A percentile compares a stretch with the other conserved stretches of the same genome.
These are phyloP conservation scores for Apophysomyces ossiformis DNA, from an alignment of 371 early-diverging fungal genomes.

Conservation along the genomic window DNA sequence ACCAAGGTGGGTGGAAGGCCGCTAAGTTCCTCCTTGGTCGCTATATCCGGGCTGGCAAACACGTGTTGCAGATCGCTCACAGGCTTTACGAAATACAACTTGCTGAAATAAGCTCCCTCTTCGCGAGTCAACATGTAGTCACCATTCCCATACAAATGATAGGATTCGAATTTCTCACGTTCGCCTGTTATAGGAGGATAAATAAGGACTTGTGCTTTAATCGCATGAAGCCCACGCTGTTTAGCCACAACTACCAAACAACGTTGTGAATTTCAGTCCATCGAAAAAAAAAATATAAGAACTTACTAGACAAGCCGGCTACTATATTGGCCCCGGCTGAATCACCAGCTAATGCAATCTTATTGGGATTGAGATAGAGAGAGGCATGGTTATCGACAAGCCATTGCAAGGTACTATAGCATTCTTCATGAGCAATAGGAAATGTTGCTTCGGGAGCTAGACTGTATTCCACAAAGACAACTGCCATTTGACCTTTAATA, in stretches of 20 bases:
- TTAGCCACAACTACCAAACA: constrained; percentile 20
- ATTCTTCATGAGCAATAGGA: constrained; percentile 35
- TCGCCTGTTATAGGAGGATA: constrained; percentile 8
- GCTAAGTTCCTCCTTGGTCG: constrained; percentile 15
- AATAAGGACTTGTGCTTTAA: constrained; percentile 19
- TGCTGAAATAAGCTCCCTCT: constrained; percentile 1
- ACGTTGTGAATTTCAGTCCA: background rate
- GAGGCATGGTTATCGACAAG: constrained; percentile 16
- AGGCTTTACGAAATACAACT: background rate
- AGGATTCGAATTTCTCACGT: constrained; percentile 11
- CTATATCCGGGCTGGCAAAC: constrained; percentile 4
- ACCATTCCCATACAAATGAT: constrained; percentile 15
- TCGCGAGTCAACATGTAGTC: constrained; percentile 13
- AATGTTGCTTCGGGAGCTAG: constrained; percentile 35
- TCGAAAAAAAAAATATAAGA: background rate
- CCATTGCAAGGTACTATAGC: constrained; percentile 26
- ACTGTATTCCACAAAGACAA: constrained; percentile 30
- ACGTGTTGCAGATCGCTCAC: background rate
- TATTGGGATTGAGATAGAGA: constrained; percentile 17
- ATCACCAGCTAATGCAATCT: constrained; percentile 27
- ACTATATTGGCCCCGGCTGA: constrained; percentile 28
- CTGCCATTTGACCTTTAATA: constrained; percentile 17
- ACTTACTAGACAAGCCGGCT: constrained; percentile 22
- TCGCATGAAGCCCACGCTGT: constrained; percentile 21
- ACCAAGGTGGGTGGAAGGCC: constrained; percentile 12